Conservation (phyloP, 2,329 filamentous ascomycete species). For the Leptodontidium sp. region DNA sequence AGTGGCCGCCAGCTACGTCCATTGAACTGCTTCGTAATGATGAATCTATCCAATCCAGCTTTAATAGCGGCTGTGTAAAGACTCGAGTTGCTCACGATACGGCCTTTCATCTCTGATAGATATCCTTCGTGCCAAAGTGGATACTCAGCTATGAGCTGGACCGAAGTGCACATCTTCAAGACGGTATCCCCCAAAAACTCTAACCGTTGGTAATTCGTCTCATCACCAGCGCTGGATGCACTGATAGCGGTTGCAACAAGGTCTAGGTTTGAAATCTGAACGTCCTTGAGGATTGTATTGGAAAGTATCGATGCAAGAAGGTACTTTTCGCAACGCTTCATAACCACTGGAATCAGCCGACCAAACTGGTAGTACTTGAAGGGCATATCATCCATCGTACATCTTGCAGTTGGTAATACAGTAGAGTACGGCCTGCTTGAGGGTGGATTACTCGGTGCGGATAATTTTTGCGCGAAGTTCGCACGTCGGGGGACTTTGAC, state of each 20-base stretch:
- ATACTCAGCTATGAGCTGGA: constrained; percentile 68
- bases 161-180: constrained; percentile 75
- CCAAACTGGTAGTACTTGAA: constrained; percentile 53
- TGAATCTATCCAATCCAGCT: constrained; percentile 73
- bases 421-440: constrained; percentile 52
- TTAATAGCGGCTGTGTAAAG: constrained; percentile 71
- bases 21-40: constrained; percentile 73
- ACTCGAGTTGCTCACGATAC: constrained; percentile 77
- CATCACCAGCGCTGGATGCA: constrained; percentile 65
- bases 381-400: constrained; percentile 58
- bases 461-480: constrained; percentile 63
- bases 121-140: constrained; percentile 79
- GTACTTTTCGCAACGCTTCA: constrained; percentile 71
- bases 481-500: constrained; percentile 60
- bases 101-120: constrained; percentile 72
- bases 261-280: constrained; percentile 61
- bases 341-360: constrained; percentile 75
- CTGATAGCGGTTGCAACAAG: constrained; percentile 75
- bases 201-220: constrained; percentile 78
- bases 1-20: constrained; percentile 76
- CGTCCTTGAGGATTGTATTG: constrained; percentile 58
- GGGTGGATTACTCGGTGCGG: not conserved
- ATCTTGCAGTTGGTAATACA: constrained; percentile 57
- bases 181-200: constrained; percentile 90
- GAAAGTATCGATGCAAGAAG: constrained; percentile 70